Percentiles rank a stretch among this genome's conserved stretches.
Conservation (phyloP, 768 basidiomycete species). For the Omphalotus guepiniiformis region DNA sequence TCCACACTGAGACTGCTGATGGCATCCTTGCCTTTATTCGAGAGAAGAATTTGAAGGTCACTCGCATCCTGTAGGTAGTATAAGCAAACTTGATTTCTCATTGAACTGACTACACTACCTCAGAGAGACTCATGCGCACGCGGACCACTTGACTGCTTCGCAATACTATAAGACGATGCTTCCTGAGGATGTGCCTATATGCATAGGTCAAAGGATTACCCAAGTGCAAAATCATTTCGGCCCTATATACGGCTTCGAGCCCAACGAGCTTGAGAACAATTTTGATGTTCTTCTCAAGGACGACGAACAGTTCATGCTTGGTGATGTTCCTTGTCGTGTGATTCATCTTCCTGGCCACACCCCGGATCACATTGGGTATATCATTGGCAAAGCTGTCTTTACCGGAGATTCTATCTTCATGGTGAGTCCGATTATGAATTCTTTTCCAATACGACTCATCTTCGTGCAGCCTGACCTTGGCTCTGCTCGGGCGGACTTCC, state of each 20-base stretch:
- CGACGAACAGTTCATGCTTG: conserved; percentile 29
- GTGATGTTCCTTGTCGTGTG: conserved; percentile 24
- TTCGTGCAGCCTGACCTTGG: conserved; percentile 30
- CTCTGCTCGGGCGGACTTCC: conserved; percentile 34
- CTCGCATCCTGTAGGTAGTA: conserved; percentile 28
- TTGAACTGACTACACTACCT: neutral
- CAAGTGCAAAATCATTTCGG: conserved; percentile 31
- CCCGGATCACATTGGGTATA: conserved; percentile 32
- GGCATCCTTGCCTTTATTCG: conserved; percentile 26
- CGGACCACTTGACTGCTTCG: conserved; percentile 34
- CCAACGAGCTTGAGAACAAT: conserved; percentile 17
- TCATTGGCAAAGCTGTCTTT: conserved; percentile 32
- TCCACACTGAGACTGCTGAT: conserved; percentile 30
- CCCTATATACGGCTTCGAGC: conserved; percentile 27
- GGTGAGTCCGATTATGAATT: conserved; percentile 14
- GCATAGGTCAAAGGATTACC: conserved; percentile 31
- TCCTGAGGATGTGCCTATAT: conserved; percentile 23
- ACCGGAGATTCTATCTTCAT: conserved; percentile 37
- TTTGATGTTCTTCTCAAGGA: conserved; percentile 33
- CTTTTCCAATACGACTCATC: neutral
- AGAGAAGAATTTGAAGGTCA: conserved; percentile 24
- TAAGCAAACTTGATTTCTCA: neutral
- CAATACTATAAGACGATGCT: conserved; percentile 29
- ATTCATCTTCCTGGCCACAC: conserved; percentile 35
- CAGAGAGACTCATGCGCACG: conserved; percentile 35